Conservation (phyloP, 139 green algal genomes). For the Closterium sp. region DNA sequence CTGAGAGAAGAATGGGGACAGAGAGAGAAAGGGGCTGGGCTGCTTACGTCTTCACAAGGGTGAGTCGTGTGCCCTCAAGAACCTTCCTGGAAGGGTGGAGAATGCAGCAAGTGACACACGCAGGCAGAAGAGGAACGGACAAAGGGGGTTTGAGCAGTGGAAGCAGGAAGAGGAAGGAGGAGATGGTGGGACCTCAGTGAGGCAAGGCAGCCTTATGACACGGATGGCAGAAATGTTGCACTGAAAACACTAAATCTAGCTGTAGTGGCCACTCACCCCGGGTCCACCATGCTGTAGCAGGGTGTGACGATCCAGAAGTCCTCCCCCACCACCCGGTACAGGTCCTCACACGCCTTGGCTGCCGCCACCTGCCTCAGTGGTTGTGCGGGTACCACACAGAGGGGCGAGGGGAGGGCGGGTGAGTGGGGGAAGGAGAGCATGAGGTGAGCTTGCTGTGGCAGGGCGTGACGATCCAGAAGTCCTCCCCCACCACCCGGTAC, state of each 20-base stretch:
- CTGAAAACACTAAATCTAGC: not conserved
- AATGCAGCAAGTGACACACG: not conserved
- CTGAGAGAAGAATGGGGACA: no score
- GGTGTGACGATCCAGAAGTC: constrained; percentile 87
- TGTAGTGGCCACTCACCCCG: not conserved
- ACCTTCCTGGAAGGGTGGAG: constrained; percentile 40
- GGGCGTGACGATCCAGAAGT: constrained; percentile 85
- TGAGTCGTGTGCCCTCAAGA: constrained; percentile 84
- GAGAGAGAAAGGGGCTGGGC: not conserved
- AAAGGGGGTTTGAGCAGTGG: not conserved
- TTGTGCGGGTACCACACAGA: no score
- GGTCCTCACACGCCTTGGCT: constrained; percentile 15
- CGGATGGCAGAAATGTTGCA: not conserved
- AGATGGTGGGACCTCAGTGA: not conserved
- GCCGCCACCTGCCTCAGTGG: not conserved
- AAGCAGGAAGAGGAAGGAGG: not conserved
- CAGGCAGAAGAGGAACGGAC: not conserved
- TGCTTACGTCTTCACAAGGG: constrained; percentile 50
- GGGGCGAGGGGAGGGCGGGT: no score
- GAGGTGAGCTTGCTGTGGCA: no score
- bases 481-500: constrained; percentile 57
- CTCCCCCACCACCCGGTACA: constrained; percentile 54
- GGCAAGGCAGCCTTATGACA: not conserved
- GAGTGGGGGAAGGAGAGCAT: no score
- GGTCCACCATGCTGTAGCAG: constrained; percentile 55